Evolutionary conservation across 2,329 filamentous ascomycete species (phyloP).

Genomic region (Trichophyton benhamiae): DNA sequence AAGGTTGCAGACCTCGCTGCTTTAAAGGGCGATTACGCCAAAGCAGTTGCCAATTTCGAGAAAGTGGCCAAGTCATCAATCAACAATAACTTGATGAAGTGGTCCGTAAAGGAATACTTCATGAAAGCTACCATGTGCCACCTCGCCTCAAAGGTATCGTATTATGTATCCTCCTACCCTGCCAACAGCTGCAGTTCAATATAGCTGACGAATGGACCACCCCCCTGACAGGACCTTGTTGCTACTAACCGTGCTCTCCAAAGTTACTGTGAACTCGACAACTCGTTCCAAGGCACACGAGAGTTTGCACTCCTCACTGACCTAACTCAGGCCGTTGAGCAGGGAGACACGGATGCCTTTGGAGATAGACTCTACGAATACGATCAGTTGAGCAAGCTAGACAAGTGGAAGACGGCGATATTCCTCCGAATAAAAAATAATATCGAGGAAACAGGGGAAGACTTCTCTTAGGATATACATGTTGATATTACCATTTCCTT

Average conservation of each 20-base stretch:
- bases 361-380: constrained; percentile 78
- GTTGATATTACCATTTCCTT: neutral
- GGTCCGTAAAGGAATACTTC: constrained; percentile 90
- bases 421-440: constrained; percentile 70
- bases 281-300: constrained; percentile 60
- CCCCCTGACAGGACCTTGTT: constrained; percentile 51
- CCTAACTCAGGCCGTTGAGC: constrained; percentile 60
- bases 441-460: constrained; percentile 60
- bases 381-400: constrained; percentile 83
- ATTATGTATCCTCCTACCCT: constrained; percentile 2
- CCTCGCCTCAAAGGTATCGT: constrained; percentile 47
- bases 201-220: neutral
- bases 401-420: constrained; percentile 92
- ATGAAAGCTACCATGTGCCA: constrained; percentile 90
- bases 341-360: constrained; percentile 69
- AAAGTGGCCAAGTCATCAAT: constrained; percentile 66
- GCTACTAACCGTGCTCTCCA: constrained; percentile 68
- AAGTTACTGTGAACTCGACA: constrained; percentile 68
- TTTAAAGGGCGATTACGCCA: constrained; percentile 70
- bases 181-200: neutral
- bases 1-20: constrained; percentile 84
- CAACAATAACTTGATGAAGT: constrained; percentile 84
- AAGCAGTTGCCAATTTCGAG: constrained; percentile 71
- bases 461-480: constrained; percentile 46
- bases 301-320: constrained; percentile 74